Evolutionary conservation across 108 stramenopile genomes (phyloP), one percentile per base, ranked within the genome.

Genomic region (Craspedostauros australis): DNA sequence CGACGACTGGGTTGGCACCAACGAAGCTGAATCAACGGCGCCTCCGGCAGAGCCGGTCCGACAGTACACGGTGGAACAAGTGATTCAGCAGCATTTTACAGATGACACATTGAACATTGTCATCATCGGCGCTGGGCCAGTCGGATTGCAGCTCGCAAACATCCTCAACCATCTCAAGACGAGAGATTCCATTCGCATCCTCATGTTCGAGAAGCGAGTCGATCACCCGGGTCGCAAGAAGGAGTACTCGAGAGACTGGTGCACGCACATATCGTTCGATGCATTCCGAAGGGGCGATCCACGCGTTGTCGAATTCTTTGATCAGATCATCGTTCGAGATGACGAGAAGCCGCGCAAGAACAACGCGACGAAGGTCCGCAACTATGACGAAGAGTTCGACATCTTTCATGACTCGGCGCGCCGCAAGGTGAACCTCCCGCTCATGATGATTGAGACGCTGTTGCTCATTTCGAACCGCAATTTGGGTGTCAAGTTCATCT

Each of bases 71-170:
- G n/a, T n/a, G n/a, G 38, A 39, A 2, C 16, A 39, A 18, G 38
- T 39, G 2, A 18, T 39, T 15, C 16, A 39, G 18, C 16, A 18
- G 18, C 38, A 39, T 2, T 39, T 39, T 2, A 39, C 38, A 18
- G 16, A 15, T 18, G 38, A 39, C 15, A 39, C 38, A 15, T 18
- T 39, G 2, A 43, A 41, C 46, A 33, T 58, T 58, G 48, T 18
- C 28, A 58, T 58, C 15, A 5, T 58, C 2, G 57, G 57, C 16
- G 57, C 57, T 18, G 57, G 57, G 3, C 38, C 37, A 14, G 46
- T 29, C n/a, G 57, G 57, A n/a, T 27, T 58, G 16, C 21, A 11
- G 14, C 28, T 58, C 23, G 46, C 57, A 1, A 58, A 58, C 4
- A 15, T 24, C 1, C 26, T 58, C n/a, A n/a, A 16, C 2, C n/a